Evolutionary conservation across 192 early-diverging fungal genomes (phyloP), one percentile per base, ranked within the genome.

Genomic region (Dimargaris verticillata): DNA sequence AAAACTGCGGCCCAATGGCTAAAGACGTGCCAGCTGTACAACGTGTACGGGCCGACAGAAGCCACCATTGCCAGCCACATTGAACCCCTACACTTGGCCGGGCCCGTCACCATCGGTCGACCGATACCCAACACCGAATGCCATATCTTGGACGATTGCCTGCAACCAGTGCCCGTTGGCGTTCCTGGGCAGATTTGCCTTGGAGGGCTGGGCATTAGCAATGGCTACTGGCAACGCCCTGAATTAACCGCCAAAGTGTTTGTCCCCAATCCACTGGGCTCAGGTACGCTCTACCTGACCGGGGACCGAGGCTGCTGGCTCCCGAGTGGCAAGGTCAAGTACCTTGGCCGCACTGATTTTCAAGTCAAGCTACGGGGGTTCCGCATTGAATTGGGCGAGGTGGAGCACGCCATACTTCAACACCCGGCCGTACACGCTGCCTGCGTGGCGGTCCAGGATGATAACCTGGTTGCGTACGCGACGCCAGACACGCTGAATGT

Each of bases 281-380:
- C 22, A 2, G 64, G 41, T 17, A 28, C 60, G 5, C 62, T 73
- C 46, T 73, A 70, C 60, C 65, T 45, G 29, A 63, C 72, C 9
- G 72, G 72, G 14, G 72, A 73, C 38, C 48, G 70, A 3, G 68
- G 44, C 0, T 45, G 55, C 20, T 67, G 64, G 47, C 54, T 69
- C 0, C 65, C 66, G 24, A 62, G 63, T n/a, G 72, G 72, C 11
- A 63, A 66, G 44, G 13, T 73, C 0, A 52, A 62, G 3, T 64
- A 46, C 42, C n/a, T 77, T 1, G 72, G 72, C 3, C 65, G 72
- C 12, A 61, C 46, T 14, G 72, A 73, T 26, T 12, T 63, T 20
- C 66, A 68, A 44, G 61, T 73, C 63, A 72, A 72, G 52, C 62
- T 73, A 18, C 52, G 66, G 42, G 72, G 72, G 0, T 70, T 59